These are phyloP conservation scores for Suillus discolor DNA, from an alignment of 768 basidiomycete genomes.

Conservation along the genomic window DNA sequence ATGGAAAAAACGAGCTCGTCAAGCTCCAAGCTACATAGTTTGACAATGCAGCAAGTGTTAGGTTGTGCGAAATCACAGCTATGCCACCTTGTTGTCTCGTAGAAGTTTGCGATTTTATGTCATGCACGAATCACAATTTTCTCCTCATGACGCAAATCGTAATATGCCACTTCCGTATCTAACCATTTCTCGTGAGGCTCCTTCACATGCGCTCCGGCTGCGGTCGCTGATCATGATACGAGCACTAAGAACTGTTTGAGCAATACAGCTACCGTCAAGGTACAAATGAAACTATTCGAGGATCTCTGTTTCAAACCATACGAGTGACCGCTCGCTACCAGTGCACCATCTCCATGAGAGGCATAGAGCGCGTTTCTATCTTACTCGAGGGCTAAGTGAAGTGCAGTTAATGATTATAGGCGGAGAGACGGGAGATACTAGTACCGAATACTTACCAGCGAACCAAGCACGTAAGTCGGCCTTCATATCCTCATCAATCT, in stretches of 20 bases:
- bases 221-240: too few species aligned
- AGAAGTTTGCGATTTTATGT: background rate
- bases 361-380: background rate
- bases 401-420: background rate
- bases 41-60: constrained; percentile 12
- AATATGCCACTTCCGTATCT: too few species aligned
- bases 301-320: background rate
- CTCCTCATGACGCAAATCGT: too few species aligned
- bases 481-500: background rate
- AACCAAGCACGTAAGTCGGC: background rate
- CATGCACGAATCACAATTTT: too few species aligned
- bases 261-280: background rate
- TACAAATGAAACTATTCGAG: background rate
- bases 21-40: constrained; percentile 15
- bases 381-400: background rate
- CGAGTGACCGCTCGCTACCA: background rate
- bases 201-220: too few species aligned
- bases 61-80: too few species aligned
- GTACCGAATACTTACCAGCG: background rate
- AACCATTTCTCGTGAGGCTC: too few species aligned
- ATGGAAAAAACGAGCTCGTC: constrained; percentile 18
- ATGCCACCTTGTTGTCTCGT: too few species aligned
- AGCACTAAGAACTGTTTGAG: background rate
- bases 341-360: background rate
- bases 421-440: background rate